phyloP scores from a whole-genome alignment of 495 filamentous ascomycete species.

The Umbilicaria muhlenbergii region DNA sequence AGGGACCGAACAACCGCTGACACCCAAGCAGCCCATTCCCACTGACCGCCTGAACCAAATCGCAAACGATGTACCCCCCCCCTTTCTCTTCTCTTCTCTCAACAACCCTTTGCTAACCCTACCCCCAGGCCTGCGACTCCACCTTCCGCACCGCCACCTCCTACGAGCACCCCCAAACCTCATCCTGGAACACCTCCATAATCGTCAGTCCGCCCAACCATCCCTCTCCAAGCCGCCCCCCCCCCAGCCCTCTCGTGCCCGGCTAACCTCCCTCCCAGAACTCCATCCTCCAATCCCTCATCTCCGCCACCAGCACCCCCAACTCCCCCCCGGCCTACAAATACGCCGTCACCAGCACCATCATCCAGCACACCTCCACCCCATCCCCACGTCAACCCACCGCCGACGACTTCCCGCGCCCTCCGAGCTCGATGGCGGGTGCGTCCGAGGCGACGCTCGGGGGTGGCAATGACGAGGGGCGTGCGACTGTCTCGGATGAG shows the following conservation, averaged over 20 bases:
- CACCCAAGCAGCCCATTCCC: slow-evolving; percentile 48
- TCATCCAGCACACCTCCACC: slow-evolving; percentile 73
- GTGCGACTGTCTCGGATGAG: too few species aligned
- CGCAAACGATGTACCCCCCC: slow-evolving; percentile 53
- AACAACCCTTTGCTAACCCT: not conserved
- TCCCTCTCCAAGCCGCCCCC: not conserved
- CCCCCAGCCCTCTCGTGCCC: not conserved
- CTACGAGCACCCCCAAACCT: slow-evolving; percentile 72
- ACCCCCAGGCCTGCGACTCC: slow-evolving; percentile 53
- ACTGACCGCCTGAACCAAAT: slow-evolving; percentile 67
- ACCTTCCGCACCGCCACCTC: slow-evolving; percentile 50
- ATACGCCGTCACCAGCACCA: slow-evolving; percentile 92
- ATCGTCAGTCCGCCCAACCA: slow-evolving; percentile 46
- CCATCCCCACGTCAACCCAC: slow-evolving; percentile 24
- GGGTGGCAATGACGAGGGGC: too few species aligned
- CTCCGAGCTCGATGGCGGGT: not conserved
- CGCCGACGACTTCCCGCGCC: not conserved
- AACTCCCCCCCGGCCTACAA: slow-evolving; percentile 46
- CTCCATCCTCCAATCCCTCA: slow-evolving; percentile 68
- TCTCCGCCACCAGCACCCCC: slow-evolving; percentile 53
- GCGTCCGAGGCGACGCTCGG: too few species aligned
- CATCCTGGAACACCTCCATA: slow-evolving; percentile 76
- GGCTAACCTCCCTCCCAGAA: slow-evolving; percentile 36
- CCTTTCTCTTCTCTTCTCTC: not conserved
- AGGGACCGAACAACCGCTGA: not conserved